A percentile compares a stretch with the other conserved stretches of the same genome.
These are phyloP conservation scores for Cytospora piceae DNA, from an alignment of 2,329 filamentous ascomycete genomes.

Conservation along the genomic window DNA sequence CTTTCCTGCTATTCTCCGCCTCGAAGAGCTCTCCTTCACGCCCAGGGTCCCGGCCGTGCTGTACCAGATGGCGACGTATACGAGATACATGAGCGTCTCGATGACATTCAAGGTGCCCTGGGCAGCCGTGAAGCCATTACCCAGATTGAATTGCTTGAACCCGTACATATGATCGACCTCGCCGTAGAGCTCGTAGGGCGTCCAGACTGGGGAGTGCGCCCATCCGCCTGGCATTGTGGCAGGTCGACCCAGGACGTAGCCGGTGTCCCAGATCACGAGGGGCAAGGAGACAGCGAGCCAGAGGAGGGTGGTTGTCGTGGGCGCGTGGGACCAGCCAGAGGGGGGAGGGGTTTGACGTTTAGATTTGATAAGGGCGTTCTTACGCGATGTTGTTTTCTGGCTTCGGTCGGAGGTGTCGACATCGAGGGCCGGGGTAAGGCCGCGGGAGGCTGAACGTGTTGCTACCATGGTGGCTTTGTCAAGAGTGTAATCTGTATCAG, in stretches of 20 bases:
- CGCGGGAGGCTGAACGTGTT: constrained; percentile 28
- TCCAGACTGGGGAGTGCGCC: constrained; percentile 73
- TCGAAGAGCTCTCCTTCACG: constrained; percentile 36
- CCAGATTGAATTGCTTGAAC: constrained; percentile 67
- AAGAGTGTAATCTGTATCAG: neutral
- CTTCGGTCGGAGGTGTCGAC: constrained; percentile 18
- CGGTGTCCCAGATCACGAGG: constrained; percentile 79
- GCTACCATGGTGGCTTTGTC: constrained; percentile 23
- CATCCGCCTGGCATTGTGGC: constrained; percentile 79
- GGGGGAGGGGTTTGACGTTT: constrained; percentile 17
- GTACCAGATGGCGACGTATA: constrained; percentile 42
- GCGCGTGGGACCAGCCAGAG: constrained; percentile 50
- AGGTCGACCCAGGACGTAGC: constrained; percentile 79
- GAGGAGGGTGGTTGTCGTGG: constrained; percentile 53
- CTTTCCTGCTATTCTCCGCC: constrained; percentile 46
- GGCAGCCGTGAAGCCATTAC: constrained; percentile 76
- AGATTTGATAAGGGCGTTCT: constrained; percentile 16
- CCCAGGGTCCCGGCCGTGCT: constrained; percentile 32
- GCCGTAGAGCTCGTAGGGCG: constrained; percentile 80
- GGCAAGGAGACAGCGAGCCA: constrained; percentile 79
- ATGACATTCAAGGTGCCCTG: constrained; percentile 58
- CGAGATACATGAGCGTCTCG: constrained; percentile 44
- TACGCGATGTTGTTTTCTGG: constrained; percentile 12
- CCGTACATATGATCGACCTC: constrained; percentile 82
- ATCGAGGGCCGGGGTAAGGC: constrained; percentile 23